Percentiles rank a stretch among this genome's conserved stretches.
Conservation (phyloP, 2,329 filamentous ascomycete species). For the Neofusicoccum kwambonambiense region DNA sequence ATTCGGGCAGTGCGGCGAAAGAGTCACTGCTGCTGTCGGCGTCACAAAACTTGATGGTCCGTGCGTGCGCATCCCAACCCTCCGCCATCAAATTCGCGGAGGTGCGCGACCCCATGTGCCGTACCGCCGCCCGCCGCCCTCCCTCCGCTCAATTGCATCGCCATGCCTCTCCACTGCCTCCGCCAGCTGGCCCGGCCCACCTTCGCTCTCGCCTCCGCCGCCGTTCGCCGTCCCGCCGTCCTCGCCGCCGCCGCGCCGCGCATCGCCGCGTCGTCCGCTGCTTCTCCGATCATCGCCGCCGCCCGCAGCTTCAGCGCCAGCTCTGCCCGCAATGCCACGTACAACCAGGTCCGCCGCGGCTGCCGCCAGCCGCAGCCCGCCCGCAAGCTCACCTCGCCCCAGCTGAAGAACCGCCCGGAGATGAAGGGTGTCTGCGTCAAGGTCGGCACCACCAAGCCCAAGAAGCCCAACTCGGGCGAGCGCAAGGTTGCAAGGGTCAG, state of each 20-base stretch:
- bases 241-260: not conserved
- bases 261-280: not conserved
- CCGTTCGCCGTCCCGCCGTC: not conserved
- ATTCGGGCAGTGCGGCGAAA: not conserved
- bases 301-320: slow-evolving; percentile 41
- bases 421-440: slow-evolving; percentile 96
- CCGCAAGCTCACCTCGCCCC: slow-evolving; percentile 84
- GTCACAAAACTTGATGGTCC: slow-evolving; percentile 15
- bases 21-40: not conserved
- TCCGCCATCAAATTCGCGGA: slow-evolving; percentile 12
- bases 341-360: slow-evolving; percentile 58
- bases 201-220: not conserved
- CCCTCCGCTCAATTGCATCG: not conserved
- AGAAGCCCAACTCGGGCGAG: slow-evolving; percentile 98
- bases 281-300: slow-evolving; percentile 11
- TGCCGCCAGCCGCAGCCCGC: slow-evolving; percentile 77
- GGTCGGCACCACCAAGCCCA: slow-evolving; percentile 89
- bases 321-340: slow-evolving; percentile 42
- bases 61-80: not conserved
- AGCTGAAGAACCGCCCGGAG: slow-evolving; percentile 71
- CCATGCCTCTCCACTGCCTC: slow-evolving; percentile 17
- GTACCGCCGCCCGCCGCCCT: not conserved
- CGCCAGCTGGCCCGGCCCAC: slow-evolving; percentile 6
- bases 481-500: slow-evolving; percentile 91
- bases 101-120: not conserved